phyloP scores from a whole-genome alignment of 768 basidiomycete species.

The Obba rivulosa region DNA sequence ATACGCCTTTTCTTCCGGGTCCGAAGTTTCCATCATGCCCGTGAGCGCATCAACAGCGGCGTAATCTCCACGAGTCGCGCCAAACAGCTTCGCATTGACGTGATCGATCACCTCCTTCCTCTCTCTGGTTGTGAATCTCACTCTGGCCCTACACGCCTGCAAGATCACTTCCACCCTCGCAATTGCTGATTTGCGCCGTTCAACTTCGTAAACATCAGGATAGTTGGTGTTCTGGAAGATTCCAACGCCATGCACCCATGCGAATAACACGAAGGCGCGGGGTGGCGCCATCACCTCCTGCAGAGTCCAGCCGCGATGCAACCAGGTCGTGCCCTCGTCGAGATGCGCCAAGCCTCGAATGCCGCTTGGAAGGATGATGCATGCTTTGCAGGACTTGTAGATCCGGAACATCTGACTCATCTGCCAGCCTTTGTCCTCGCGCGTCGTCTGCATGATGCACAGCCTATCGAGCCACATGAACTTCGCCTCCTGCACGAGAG shows the following conservation, averaged over 20 bases:
- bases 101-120: too few relatives aligned
- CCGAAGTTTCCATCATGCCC: too few relatives aligned
- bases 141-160: not conserved
- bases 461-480: slow-evolving; percentile 19
- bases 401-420: slow-evolving; percentile 16
- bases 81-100: too few relatives aligned
- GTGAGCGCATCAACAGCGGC: not conserved
- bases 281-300: slow-evolving; percentile 13
- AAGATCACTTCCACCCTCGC: slow-evolving; percentile 4
- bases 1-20: too few relatives aligned
- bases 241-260: slow-evolving; percentile 5
- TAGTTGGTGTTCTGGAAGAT: not conserved
- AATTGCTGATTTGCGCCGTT: slow-evolving; percentile 2
- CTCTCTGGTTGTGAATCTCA: too few relatives aligned
- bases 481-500: not conserved
- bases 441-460: slow-evolving; percentile 17
- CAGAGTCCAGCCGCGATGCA: slow-evolving; percentile 16
- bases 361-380: slow-evolving; percentile 15
- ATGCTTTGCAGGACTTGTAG: slow-evolving; percentile 9
- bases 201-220: slow-evolving; percentile 2
- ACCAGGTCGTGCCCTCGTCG: slow-evolving; percentile 15
- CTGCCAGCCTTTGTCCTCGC: slow-evolving; percentile 16
- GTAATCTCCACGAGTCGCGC: too few relatives aligned
- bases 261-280: slow-evolving; percentile 6
- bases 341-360: slow-evolving; percentile 9